Conservation (phyloP, 2,329 filamentous ascomycete genomes). For the Aspergillus costaricaensis region DNA sequence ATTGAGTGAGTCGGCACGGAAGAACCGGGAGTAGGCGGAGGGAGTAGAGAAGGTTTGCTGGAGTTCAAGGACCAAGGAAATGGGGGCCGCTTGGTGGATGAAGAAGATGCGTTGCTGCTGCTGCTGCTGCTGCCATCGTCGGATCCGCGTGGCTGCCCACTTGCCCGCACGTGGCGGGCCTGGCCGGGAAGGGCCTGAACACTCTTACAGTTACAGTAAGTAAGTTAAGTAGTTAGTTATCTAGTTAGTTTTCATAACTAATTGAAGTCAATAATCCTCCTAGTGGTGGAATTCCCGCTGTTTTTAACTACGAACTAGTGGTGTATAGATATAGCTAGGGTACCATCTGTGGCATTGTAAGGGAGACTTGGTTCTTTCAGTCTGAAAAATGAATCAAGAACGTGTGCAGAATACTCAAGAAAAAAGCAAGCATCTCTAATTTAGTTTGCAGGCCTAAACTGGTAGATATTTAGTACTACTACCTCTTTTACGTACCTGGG, state of each 20-base stretch:
- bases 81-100: background rate
- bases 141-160: conserved; percentile 2
- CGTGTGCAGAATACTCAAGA: too few relatives aligned
- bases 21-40: too few relatives aligned
- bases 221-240: background rate
- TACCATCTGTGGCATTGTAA: background rate
- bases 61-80: background rate
- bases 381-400: background rate
- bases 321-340: background rate
- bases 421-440: too few relatives aligned
- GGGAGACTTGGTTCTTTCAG: background rate
- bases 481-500: background rate
- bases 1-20: too few relatives aligned
- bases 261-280: background rate
- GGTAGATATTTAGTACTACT: too few relatives aligned
- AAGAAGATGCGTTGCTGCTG: background rate
- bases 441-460: too few relatives aligned
- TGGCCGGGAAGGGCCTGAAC: background rate
- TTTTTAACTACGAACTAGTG: background rate
- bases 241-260: background rate
- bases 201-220: too few relatives aligned
- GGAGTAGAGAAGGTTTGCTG: background rate
- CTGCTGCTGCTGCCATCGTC: background rate
- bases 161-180: conserved; percentile 2
- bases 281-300: background rate